Evolutionary conservation across 805 yeast species (phyloP), one percentile per base, ranked within the genome.

Genomic region (Candida mattraensis): DNA sequence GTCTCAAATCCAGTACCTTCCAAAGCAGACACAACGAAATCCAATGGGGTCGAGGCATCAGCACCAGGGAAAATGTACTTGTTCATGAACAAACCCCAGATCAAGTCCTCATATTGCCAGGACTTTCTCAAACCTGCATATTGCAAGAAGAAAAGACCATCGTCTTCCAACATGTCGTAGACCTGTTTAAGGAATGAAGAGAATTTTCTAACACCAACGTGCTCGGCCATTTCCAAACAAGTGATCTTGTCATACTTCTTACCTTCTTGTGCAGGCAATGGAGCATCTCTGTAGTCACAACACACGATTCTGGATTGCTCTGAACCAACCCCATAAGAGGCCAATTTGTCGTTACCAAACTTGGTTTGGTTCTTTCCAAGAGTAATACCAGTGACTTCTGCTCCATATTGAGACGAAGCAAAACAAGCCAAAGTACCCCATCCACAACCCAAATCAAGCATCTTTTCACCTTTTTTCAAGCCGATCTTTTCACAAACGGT

Each of bases 31-130:
- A 80, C 70, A 46, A 87, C 91, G 56, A 85, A 88, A 42, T 87
- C 87, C 51, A 88, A 74, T 24, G 96, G 96, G 39, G 96, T 88
- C 5, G 95, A 86, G 30, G 96, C 96, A 67, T 87, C 96, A 34
- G 96, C 96, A 66, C 96, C 96, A 28, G 96, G 96, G 87, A 87
- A 87, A 60, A 87, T 83, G 66, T 86, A 87, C 72, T 86, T 87
- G 78, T 88, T 87, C 96, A 87, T 88, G 66, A 87, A 87, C 60
- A 88, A 71, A 53, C 96, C 96, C 96, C 96, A 87, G 64, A 79
- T 72, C 56, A 87, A 74, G 63, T 87, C 96, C 69, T 87, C 96
- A 65, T 86, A 87, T 69, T 87, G 96, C 96, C 96, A 87, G 40
- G 75, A 70, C 69, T 87, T 88, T 70, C 96, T 80, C 54, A 87